Evolutionary conservation across 768 basidiomycete species (phyloP), one percentile per base, ranked within the genome.

Genomic region (Lactifluus volemus): DNA sequence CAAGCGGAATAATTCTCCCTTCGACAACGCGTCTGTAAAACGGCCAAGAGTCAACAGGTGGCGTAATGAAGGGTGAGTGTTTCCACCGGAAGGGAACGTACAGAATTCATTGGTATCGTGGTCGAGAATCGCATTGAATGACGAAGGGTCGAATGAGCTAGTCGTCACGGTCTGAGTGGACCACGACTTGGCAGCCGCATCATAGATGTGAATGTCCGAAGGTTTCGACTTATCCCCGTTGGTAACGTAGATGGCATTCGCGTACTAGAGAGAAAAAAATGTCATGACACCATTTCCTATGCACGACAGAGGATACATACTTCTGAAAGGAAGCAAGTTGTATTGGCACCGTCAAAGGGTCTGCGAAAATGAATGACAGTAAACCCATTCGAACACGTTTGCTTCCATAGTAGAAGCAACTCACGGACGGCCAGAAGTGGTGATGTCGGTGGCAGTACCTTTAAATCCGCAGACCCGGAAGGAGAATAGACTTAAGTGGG

Each of bases 81-180:
- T 29, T 51, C 10, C 50, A 19, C 32, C 0, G 25, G 41, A 41
- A 67, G 62, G 15, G 69, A 53, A 73, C 78, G 65, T 71, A 88
- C 87, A 94, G 74, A 97, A 87, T 61, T 87, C 84, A 63, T 96
- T 94, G 53, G 94, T 98, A 72, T 98, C 94, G 65, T 96, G 94
- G 74, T 98, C 94, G 38, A 98, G 80, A 63, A 96, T 84, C 30
- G 88, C 81, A 30, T 76, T 78, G 67, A 85, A 86, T 19, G 82
- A 80, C 2, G 78, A 71, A 4, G 83, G 79, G 70, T 93, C 84
- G 66, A 88, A 85, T 55, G 72, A 72, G 39, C 78, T 79, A 0
- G 78, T 67, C 5, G 74, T 79, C 15, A 80, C 79, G 2, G 76
- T 65, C 69, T 98, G 94, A 2, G 80, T 87, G 3, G 88, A 81